A percentile compares a stretch with the other conserved stretches of the same genome.
phyloP scores from a whole-genome alignment of 257 asterid species.

The Oldenlandia corymbosa region DNA sequence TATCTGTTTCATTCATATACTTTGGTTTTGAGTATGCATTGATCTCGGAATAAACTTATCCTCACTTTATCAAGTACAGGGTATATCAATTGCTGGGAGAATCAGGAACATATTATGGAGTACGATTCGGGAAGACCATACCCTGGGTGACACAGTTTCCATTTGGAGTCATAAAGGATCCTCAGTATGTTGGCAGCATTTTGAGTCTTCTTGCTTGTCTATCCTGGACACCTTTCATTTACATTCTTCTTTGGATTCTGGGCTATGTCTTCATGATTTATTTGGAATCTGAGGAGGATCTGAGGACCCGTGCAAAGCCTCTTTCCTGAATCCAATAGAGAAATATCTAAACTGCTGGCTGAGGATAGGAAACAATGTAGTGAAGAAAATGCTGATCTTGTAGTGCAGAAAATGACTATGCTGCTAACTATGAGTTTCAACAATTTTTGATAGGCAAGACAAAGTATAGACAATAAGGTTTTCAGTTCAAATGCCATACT shows the following conservation, averaged over 20 bases:
- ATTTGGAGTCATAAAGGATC: conserved; percentile 80
- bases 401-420: not conserved
- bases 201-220: conserved; percentile 75
- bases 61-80: conserved; percentile 37
- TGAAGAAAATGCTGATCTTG: not conserved
- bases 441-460: not conserved
- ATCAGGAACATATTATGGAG: conserved; percentile 85
- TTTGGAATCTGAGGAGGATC: conserved; percentile 75
- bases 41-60: not conserved
- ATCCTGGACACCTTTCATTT: conserved; percentile 57
- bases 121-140: conserved; percentile 76
- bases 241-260: conserved; percentile 55
- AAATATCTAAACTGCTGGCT: not conserved
- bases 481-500: too few species aligned
- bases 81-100: conserved; percentile 92
- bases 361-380: conserved; percentile 5
- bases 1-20: not conserved
- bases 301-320: conserved; percentile 69
- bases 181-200: conserved; percentile 87
- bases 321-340: conserved; percentile 28
- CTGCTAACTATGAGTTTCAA: not conserved
- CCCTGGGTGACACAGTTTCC: conserved; percentile 89
- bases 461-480: not conserved
- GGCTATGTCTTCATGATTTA: conserved; percentile 69
- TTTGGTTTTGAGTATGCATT: not conserved